Evolutionary conservation across 1,284 basidiomycete genomes (phyloP).

Genomic region (Baeospora myosura): DNA sequence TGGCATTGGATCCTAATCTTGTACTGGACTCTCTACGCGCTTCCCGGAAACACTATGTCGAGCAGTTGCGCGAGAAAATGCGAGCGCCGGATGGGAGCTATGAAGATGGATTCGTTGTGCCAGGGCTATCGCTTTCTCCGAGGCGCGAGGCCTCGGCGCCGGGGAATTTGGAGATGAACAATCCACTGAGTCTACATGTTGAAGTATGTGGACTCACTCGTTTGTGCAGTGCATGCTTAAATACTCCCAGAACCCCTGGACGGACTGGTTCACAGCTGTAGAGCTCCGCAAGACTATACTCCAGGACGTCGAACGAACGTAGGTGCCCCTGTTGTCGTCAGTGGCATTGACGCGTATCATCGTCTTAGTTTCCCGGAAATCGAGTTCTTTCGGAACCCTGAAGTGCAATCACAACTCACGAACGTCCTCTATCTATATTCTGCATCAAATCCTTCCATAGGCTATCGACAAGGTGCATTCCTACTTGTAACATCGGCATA

Average conservation of each 20-base stretch:
- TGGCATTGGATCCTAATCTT: slow-evolving; percentile 30
- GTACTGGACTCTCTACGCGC: slow-evolving; percentile 39
- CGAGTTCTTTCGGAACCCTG: slow-evolving; percentile 70
- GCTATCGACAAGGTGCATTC: slow-evolving; percentile 72
- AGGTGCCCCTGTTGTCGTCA: slow-evolving; percentile 22
- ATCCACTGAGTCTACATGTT: slow-evolving; percentile 81
- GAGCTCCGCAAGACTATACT: slow-evolving; percentile 82
- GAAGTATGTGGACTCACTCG: slow-evolving; percentile 44
- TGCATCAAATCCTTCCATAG: slow-evolving; percentile 68
- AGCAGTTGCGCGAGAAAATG: slow-evolving; percentile 55
- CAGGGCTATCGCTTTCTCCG: slow-evolving; percentile 36
- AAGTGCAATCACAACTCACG: slow-evolving; percentile 73
- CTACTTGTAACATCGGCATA: background rate
- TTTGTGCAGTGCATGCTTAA: slow-evolving; percentile 6
- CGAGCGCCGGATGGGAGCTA: slow-evolving; percentile 74
- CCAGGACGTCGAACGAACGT: slow-evolving; percentile 92
- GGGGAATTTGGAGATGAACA: slow-evolving; percentile 62
- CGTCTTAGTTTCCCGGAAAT: slow-evolving; percentile 71
- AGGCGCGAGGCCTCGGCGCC: slow-evolving; percentile 25
- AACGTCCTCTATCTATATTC: slow-evolving; percentile 83
- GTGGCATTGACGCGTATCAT: slow-evolving; percentile 6
- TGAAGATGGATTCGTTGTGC: slow-evolving; percentile 54
- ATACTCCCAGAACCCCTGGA: slow-evolving; percentile 78
- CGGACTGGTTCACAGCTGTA: slow-evolving; percentile 80
- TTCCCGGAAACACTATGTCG: slow-evolving; percentile 45